Base-by-base conservation (phyloP, 1,284 basidiomycete genomes). In the Ustilago esculenta region DNA sequence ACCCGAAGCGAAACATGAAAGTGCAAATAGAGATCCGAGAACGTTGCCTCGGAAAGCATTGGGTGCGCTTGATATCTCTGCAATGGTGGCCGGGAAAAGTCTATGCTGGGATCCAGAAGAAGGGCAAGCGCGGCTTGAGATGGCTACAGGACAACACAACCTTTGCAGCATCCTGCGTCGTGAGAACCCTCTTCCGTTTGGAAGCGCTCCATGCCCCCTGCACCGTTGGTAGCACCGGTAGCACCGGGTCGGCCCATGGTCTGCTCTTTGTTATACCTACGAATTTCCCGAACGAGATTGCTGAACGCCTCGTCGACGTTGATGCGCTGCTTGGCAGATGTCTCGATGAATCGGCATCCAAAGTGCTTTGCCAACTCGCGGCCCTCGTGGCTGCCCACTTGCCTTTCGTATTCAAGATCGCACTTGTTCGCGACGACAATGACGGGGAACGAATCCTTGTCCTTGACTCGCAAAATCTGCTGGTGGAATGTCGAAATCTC, bases 301-400 rank as follows among this genome's bases (percentile, higher is more conserved):
- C 88, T 90, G 85, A 98, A 99, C n/a, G 94, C 93, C 84, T 98
- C 95, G 79, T 99, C 96, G 49, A 99, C 96, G 79, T 98, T 98
- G 84, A 97, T 92, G 44, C 96, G 87, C 81, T 96, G 92, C 85
- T 99, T 99, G 50, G 96, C 96, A 20, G 95, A 98, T 2, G 96
- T 98, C 84, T 98, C 96, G 73, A 98, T 94, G 84, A 96, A 98
- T 78, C 90, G 92, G 85, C 94, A 97, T 46, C 90, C 91, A 82
- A 98, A 96, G 82, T 94, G 92, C 83, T 93, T 94, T 2, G 96
- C 95, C 57, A 98, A 87, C 78, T 96, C 94, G 57, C 92, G 92
- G 10, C 96, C 96, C 92, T 98, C 95, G 81, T 95, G 93, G 86
- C 91, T 92, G 81, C 92, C 92, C 15, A 99, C 96, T 84, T 98